These are phyloP conservation scores for Carex parvula DNA, from an alignment of 176 grass and related monocot species.

Conservation along the genomic window DNA sequence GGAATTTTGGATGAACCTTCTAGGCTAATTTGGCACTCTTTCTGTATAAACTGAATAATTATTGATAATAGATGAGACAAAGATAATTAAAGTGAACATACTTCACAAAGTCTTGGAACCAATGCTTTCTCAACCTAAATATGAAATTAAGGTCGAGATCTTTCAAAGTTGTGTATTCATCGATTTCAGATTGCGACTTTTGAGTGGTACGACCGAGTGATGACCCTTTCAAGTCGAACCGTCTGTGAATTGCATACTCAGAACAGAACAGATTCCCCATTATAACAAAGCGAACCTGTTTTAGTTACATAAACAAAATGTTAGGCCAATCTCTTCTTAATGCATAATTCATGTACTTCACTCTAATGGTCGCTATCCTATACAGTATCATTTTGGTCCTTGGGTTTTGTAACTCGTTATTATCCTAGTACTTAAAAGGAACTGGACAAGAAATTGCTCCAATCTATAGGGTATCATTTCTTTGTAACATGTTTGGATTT, in stretches of 20 bases:
- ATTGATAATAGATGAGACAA: background rate
- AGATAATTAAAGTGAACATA: conserved; percentile 33
- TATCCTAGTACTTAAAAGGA: background rate
- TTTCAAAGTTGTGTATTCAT: conserved; percentile 90
- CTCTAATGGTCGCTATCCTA: background rate
- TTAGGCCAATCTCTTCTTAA: background rate
- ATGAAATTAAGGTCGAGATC: conserved; percentile 98
- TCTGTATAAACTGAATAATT: too few relatives aligned
- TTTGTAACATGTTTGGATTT: background rate
- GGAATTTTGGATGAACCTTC: background rate
- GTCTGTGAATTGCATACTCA: conserved; percentile 72
- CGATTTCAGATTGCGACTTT: conserved; percentile 66
- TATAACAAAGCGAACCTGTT: conserved; percentile 92
- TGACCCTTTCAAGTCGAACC: conserved; percentile 94
- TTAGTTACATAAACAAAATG: conserved; percentile 15
- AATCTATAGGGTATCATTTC: background rate
- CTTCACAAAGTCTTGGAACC: conserved; percentile 78
- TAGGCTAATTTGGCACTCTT: too few relatives aligned
- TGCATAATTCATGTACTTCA: background rate
- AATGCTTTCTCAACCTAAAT: conserved; percentile 65
- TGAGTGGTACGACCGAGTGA: conserved; percentile 75
- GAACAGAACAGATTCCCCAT: conserved; percentile 95
- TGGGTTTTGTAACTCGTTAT: background rate
- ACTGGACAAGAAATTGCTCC: background rate
- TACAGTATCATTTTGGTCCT: background rate